phyloP scores from a whole-genome alignment of 2,329 filamentous ascomycete genomes.

The Talaromyces sp. region DNA sequence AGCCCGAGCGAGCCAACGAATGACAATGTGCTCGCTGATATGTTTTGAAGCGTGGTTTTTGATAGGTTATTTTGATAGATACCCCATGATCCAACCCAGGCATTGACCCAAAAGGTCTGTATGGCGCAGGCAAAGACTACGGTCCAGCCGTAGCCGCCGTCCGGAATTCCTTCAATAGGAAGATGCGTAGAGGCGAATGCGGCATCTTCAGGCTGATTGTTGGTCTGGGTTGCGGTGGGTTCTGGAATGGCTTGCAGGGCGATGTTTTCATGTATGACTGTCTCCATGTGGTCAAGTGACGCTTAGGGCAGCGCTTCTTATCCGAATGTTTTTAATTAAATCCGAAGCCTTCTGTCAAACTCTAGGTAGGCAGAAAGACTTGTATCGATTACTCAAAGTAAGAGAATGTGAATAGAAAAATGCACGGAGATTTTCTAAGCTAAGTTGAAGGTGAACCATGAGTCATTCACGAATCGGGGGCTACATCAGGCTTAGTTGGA shows the following conservation, averaged over 20 bases:
- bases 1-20: slow-evolving; percentile 3
- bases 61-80: not conserved
- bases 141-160: slow-evolving; percentile 7
- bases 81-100: slow-evolving; percentile 8
- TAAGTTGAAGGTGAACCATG: not conserved
- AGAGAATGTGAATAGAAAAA: not conserved
- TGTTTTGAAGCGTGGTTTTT: not conserved
- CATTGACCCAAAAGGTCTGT: slow-evolving; percentile 3
- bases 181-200: not conserved
- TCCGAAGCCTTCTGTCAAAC: not conserved
- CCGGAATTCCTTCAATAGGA: not conserved
- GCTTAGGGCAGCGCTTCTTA: not conserved
- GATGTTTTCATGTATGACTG: not conserved
- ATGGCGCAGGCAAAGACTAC: slow-evolving; percentile 10
- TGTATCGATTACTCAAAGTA: not conserved
- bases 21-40: not conserved
- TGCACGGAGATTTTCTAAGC: not conserved
- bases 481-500: not conserved
- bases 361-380: not conserved
- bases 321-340: not conserved
- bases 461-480: not conserved
- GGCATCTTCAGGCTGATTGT: not conserved
- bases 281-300: not conserved
- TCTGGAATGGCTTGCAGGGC: not conserved
- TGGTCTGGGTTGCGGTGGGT: not conserved